These are phyloP conservation scores for Megacollybia marginata DNA, from an alignment of 768 basidiomycete genomes.

Conservation along the genomic window DNA sequence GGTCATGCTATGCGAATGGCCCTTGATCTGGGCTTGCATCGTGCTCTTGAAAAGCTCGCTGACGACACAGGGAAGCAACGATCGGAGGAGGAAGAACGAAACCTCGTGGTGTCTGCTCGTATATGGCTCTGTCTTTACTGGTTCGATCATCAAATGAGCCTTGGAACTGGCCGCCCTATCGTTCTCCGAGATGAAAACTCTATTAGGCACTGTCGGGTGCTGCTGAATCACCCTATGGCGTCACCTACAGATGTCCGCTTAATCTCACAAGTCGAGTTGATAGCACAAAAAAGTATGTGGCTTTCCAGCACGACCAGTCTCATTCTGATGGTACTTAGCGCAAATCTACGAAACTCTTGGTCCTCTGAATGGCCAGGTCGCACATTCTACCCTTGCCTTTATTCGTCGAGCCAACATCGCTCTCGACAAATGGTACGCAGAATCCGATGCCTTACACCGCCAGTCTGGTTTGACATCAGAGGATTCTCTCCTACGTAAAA, in stretches of 20 bases:
- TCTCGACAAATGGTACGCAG: conserved; percentile 86
- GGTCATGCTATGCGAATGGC: conserved; percentile 98
- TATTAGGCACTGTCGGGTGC: conserved; percentile 74
- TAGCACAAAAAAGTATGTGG: conserved; percentile 79
- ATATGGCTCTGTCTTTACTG: conserved; percentile 95
- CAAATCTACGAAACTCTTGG: conserved; percentile 91
- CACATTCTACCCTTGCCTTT: conserved; percentile 76
- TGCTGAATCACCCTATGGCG: conserved; percentile 80
- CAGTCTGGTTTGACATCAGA: conserved; percentile 66
- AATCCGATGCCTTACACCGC: conserved; percentile 84
- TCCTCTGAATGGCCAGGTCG: conserved; percentile 81
- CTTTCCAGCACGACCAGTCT: neutral
- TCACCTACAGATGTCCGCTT: conserved; percentile 87
- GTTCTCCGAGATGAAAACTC: conserved; percentile 85
- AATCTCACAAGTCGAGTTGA: conserved; percentile 81
- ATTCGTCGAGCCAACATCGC: conserved; percentile 83
- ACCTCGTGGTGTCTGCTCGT: conserved; percentile 85
- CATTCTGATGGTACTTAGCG: conserved; percentile 35
- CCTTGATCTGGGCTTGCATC: conserved; percentile 86
- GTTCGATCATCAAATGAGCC: conserved; percentile 94
- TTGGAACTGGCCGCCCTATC: conserved; percentile 87
- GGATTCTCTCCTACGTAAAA: conserved; percentile 77
- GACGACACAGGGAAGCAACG: conserved; percentile 61
- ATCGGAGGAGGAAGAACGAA: conserved; percentile 77
- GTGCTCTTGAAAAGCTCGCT: conserved; percentile 85